phyloP scores from a whole-genome alignment of 768 basidiomycete species.

The Austroboletus festivus region DNA sequence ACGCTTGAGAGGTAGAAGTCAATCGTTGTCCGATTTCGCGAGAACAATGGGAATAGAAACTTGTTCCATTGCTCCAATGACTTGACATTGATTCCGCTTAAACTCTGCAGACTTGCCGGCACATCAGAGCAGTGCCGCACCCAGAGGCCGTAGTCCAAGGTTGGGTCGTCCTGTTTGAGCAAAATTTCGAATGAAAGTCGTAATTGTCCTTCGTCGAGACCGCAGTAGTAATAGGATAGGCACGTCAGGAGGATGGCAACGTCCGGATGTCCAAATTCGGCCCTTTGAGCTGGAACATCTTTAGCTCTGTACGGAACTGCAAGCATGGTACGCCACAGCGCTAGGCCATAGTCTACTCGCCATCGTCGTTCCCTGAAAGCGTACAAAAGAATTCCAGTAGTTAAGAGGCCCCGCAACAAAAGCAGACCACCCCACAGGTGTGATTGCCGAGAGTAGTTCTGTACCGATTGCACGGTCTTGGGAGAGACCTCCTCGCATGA shows the following conservation, averaged over 20 bases:
- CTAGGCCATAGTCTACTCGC: constrained; percentile 44
- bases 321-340: constrained; percentile 11
- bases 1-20: neutral
- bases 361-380: neutral
- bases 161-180: constrained; percentile 38
- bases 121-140: constrained; percentile 25
- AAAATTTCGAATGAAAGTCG: constrained; percentile 35
- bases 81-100: constrained; percentile 40
- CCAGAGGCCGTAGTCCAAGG: constrained; percentile 40
- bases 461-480: too few species aligned
- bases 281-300: neutral
- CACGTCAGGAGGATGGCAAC: constrained; percentile 38
- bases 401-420: constrained; percentile 44
- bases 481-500: too few species aligned
- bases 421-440: constrained; percentile 40
- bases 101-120: constrained; percentile 29
- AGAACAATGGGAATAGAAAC: constrained; percentile 33
- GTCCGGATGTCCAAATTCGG: neutral
- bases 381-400: constrained; percentile 35
- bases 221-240: neutral
- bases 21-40: neutral
- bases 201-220: constrained; percentile 27
- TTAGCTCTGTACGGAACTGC: neutral
- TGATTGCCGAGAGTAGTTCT: too few species aligned
- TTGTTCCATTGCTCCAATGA: constrained; percentile 32